Evolutionary conservation across 129 eudicot species (phyloP).

Genomic region (Flaveria ramosissima): DNA sequence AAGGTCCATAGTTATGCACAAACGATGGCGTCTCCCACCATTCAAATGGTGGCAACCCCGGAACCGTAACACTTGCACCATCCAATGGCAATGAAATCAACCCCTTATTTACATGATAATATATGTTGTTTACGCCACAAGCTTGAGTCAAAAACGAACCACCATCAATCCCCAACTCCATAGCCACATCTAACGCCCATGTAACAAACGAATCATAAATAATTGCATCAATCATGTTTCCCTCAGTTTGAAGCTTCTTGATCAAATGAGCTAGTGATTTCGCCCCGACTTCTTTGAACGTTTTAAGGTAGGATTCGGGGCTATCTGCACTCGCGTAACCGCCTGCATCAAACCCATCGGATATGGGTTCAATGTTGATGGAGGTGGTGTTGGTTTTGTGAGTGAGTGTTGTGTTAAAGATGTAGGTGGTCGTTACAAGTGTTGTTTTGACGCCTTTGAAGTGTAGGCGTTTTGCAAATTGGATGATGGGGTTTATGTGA

Average conservation of each 20-base stretch:
- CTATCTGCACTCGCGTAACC: not conserved
- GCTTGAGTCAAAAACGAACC: conserved; percentile 56
- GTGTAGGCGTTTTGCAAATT: conserved; percentile 39
- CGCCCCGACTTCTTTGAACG: conserved; percentile 9
- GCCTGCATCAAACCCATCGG: conserved; percentile 29
- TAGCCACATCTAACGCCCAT: conserved; percentile 41
- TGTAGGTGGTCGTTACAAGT: conserved; percentile 25
- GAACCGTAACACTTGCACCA: conserved; percentile 28
- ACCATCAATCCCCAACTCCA: conserved; percentile 31
- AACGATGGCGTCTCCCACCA: conserved; percentile 47
- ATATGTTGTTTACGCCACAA: conserved; percentile 43
- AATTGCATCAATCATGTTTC: conserved; percentile 18
- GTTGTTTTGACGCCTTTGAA: conserved; percentile 42
- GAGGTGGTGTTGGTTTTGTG: not conserved
- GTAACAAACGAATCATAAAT: conserved; percentile 43
- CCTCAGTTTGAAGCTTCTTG: conserved; percentile 2
- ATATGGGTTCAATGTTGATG: conserved; percentile 25
- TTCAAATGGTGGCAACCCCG: conserved; percentile 38
- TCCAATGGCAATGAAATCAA: conserved; percentile 20
- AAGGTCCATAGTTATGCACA: conserved; percentile 25
- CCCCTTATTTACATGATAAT: conserved; percentile 42
- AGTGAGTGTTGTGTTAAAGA: not conserved
- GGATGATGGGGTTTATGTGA: conserved; percentile 46
- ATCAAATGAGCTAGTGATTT: conserved; percentile 23
- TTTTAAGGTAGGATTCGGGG: conserved; percentile 8